Base-by-base conservation (phyloP, 768 basidiomycete genomes). In the Serendipita sp. region DNA sequence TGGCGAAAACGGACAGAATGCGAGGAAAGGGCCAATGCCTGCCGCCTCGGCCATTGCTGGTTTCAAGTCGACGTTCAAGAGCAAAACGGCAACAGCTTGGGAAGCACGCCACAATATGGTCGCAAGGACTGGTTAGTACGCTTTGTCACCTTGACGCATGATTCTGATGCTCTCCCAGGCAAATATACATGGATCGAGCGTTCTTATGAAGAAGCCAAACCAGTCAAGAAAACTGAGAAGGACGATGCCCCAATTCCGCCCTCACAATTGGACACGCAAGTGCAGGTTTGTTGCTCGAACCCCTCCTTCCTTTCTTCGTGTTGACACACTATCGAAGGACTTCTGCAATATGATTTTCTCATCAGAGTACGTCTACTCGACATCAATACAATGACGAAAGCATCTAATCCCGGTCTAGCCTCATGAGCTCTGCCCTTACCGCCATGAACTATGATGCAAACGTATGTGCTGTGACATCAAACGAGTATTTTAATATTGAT, bases 381-480 rank as follows among this genome's bases (percentile, higher is more conserved):
- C 20, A 63, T 65, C 20, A 20, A 43, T 22, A 14, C 26, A 42
- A 34, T 24, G 22, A 20, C 17, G 17, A 41, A 2, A 14, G 4
- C 34, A 38, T 14, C 1, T 38, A 38, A 38, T 38, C 9, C n/a
- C 48, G 26, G 20, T 17, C 4, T 63, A 82, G 81, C 26, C 67
- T 82, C 63, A 79, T 83, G 24, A 76, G 79, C 53, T 80, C 79
- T 0, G 75, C 76, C 44, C 70, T 84, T 67, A 78, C 79, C 16
- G 79, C 80, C 3, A 82, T 84, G 80, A 82, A 83, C 65, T 84
- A 84, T 64, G 82, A 84, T 67, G 82, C 82, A 3, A 38, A 38
- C 34, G 34, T 38, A 38, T 14, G 34, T 5, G 14, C 34, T 38
- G 4, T 38, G 4, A 38, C 34, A 38, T 38, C 34, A 38, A 14